phyloP scores from a whole-genome alignment of 2,329 filamentous ascomycete species.

The Endoconidiophora laricicola region DNA sequence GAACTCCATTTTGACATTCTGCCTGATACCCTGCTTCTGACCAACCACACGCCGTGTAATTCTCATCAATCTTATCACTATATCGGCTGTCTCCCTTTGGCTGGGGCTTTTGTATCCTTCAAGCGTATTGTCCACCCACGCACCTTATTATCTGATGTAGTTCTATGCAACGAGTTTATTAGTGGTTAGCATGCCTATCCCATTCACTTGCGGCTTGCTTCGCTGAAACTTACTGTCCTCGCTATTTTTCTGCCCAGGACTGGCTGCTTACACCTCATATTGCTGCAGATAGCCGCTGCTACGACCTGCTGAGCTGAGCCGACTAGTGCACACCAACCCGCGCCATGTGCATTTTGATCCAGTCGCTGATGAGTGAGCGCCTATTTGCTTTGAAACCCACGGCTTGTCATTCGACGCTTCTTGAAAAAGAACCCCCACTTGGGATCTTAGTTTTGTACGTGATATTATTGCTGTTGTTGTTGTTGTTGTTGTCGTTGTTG shows the following conservation, averaged over 20 bases:
- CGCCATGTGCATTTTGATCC: background rate
- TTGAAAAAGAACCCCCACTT: too few relatives aligned
- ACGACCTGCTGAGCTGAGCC: background rate
- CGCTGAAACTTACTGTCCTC: too few relatives aligned
- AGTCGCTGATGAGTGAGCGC: background rate
- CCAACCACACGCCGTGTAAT: slow-evolving; percentile 3
- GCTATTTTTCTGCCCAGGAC: too few relatives aligned
- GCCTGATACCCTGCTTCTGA: slow-evolving; percentile 11
- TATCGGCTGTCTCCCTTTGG: too few relatives aligned
- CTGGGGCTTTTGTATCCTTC: background rate
- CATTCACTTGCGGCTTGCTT: too few relatives aligned
- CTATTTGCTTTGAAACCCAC: slow-evolving; percentile 9
- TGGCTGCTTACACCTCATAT: too few relatives aligned
- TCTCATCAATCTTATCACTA: background rate
- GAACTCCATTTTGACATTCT: background rate
- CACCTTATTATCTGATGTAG: background rate
- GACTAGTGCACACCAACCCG: background rate
- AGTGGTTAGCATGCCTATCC: too few relatives aligned
- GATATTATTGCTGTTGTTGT: too few relatives aligned
- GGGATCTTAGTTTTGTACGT: too few relatives aligned
- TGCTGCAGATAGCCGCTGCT: too few relatives aligned
- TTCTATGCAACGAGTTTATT: too few relatives aligned
- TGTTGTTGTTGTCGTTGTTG: too few relatives aligned
- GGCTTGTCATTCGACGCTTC: slow-evolving; percentile 7
- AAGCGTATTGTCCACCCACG: background rate